These are phyloP conservation scores for Yarrowia sp. DNA, from an alignment of 805 yeast genomes.

Conservation along the genomic window DNA sequence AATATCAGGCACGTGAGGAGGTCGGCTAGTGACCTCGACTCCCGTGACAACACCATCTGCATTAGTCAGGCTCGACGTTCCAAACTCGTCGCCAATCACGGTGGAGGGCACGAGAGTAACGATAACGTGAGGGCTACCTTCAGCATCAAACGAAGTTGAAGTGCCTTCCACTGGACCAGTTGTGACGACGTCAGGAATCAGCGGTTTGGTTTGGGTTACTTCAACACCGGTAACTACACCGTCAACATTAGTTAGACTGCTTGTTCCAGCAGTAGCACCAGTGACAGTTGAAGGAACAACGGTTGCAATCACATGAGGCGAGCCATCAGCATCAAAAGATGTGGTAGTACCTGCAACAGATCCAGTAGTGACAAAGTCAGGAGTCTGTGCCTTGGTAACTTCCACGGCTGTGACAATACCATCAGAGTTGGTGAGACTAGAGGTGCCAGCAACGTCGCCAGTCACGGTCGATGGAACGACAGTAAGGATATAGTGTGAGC, in stretches of 20 bases:
- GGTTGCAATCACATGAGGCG: background rate
- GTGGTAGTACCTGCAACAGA: background rate
- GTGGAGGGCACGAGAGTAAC: too few relatives aligned
- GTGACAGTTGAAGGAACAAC: background rate
- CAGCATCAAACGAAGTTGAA: background rate
- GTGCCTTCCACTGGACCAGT: background rate
- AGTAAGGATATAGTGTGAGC: background rate
- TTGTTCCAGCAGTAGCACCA: background rate
- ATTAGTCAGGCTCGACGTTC: too few relatives aligned
- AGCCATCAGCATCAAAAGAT: background rate
- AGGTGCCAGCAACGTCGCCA: background rate
- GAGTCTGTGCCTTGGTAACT: background rate
- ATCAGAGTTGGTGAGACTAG: background rate
- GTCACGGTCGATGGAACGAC: background rate
- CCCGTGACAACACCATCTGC: too few relatives aligned
- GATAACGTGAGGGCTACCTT: too few relatives aligned
- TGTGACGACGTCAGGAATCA: background rate
- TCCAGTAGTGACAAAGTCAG: background rate
- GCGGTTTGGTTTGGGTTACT: too few relatives aligned
- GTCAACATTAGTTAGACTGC: background rate
- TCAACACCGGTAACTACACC: background rate
- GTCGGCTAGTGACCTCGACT: too few relatives aligned
- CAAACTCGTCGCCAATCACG: too few relatives aligned
- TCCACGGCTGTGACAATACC: background rate
- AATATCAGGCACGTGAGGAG: too few relatives aligned